phyloP scores from a whole-genome alignment of 2,329 filamentous ascomycete genomes.

The Aureobasidium sp. region DNA sequence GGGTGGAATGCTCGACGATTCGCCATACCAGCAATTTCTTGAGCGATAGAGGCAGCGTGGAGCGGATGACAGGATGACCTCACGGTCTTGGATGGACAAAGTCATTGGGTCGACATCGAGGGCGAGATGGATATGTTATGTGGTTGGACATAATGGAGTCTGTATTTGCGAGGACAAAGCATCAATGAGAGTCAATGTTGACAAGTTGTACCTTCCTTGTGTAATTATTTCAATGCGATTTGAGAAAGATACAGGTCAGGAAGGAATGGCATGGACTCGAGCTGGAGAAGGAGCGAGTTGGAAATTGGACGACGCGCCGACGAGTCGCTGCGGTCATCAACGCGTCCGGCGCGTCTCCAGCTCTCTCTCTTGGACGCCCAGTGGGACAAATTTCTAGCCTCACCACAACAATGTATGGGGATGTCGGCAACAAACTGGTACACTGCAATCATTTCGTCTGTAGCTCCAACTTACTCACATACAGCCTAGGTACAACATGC shows the following conservation, averaged over 20 bases:
- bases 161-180: background rate
- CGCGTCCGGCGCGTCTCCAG: constrained; percentile 8
- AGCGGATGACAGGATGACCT: background rate
- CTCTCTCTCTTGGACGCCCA: background rate
- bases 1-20: constrained; percentile 10
- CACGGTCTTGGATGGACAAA: background rate
- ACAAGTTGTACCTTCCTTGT: background rate
- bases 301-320: background rate
- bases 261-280: background rate
- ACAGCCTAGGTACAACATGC: constrained; percentile 74
- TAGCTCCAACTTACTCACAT: constrained; percentile 15
- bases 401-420: constrained; percentile 65
- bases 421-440: constrained; percentile 79
- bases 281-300: background rate
- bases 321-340: background rate
- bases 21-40: constrained; percentile 12
- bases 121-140: background rate
- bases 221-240: background rate
- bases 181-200: background rate
- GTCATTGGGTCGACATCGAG: background rate
- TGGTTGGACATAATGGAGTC: background rate
- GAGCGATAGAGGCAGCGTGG: background rate
- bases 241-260: background rate
- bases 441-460: constrained; percentile 20
- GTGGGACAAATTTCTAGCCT: background rate